Evolutionary conservation across 2,329 filamentous ascomycete genomes (phyloP), one percentile per base, ranked within the genome.

Genomic region (Curvularia sp.): DNA sequence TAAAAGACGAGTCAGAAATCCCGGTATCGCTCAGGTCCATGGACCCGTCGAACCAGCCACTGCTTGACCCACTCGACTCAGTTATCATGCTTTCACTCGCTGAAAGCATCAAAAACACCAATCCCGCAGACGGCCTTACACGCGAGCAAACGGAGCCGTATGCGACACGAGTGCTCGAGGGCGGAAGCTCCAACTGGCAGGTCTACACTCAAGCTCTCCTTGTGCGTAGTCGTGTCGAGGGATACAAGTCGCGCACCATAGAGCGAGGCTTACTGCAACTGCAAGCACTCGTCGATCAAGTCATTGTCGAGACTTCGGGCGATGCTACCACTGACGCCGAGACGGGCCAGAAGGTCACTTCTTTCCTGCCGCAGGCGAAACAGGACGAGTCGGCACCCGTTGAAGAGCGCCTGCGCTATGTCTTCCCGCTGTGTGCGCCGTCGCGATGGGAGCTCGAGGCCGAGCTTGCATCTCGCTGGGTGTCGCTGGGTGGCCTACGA

Each of bases 101-200:
- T 0, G 94, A 96, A 52, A 96, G 93, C 0, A 87, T 98, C 59
- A 96, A 91, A 60, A 97, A 98, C 71, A 93, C 91, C 0, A 90
- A 93, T 0, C 93, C 95, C 0, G 83, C 87, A 1, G 90, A 98
- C 73, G 89, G 91, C 0, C 81, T 99, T 0, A 98, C 93, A 0
- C 85, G 93, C n/a, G 93, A 98, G 78, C 92, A 98, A 74, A 94
- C 96, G 4, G 79, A 96, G 1, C 95, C 95, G 0, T 99, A 94
- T 73, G 95, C 95, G 0, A 89, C 89, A 1, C 87, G 95, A 39
- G 95, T 98, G 0, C 83, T 99, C 1, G 86, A 90, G 8, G 93
- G 95, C 60, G 93, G 94, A 66, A 90, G 90, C 45, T 94, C 92
- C 0, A 99, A 98, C 76, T 99, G 95, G 95, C 95, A 98, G 75